Evolutionary conservation across 345 rosid species (phyloP).

Genomic region (Camelina laxa): DNA sequence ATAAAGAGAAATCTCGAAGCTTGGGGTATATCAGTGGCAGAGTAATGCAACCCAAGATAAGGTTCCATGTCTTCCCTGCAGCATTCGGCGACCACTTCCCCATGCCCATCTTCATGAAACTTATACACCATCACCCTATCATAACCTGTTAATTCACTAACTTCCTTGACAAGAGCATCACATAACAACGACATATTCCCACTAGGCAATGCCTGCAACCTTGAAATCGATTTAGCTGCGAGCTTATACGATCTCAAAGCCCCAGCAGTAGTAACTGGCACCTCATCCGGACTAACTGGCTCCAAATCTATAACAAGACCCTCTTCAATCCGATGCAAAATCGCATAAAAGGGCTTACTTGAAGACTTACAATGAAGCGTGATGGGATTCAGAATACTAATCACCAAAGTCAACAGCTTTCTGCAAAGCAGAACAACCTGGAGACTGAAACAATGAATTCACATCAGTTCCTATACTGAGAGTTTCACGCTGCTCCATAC

Average conservation of each 20-base stretch:
- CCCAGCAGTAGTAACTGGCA: conserved; percentile 83
- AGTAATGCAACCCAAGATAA: conserved; percentile 80
- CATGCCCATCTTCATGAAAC: conserved; percentile 91
- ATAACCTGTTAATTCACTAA: conserved; percentile 75
- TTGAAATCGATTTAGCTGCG: conserved; percentile 83
- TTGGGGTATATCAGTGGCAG: conserved; percentile 90
- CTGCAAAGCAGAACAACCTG: conserved; percentile 68
- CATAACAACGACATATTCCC: conserved; percentile 62
- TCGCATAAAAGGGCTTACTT: conserved; percentile 78
- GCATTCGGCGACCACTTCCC: conserved; percentile 83
- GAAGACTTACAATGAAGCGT: conserved; percentile 67
- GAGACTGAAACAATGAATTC: conserved; percentile 59
- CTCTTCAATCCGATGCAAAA: conserved; percentile 74
- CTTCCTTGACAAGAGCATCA: conserved; percentile 76
- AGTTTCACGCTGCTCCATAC: conserved; percentile 70
- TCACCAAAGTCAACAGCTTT: conserved; percentile 71
- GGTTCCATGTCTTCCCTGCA: conserved; percentile 61
- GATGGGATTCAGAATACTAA: conserved; percentile 74
- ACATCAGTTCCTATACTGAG: conserved; percentile 68
- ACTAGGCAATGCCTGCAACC: conserved; percentile 74
- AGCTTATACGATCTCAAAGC: conserved; percentile 82
- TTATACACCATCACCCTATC: conserved; percentile 88
- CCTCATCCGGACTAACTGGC: conserved; percentile 79
- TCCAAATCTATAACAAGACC: conserved; percentile 84
- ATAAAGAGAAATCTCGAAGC: conserved; percentile 85